A percentile compares a stretch with the other conserved stretches of the same genome.
These are phyloP conservation scores for Aureobasidium sp. DNA, from an alignment of 2,329 filamentous ascomycete genomes.

Conservation along the genomic window DNA sequence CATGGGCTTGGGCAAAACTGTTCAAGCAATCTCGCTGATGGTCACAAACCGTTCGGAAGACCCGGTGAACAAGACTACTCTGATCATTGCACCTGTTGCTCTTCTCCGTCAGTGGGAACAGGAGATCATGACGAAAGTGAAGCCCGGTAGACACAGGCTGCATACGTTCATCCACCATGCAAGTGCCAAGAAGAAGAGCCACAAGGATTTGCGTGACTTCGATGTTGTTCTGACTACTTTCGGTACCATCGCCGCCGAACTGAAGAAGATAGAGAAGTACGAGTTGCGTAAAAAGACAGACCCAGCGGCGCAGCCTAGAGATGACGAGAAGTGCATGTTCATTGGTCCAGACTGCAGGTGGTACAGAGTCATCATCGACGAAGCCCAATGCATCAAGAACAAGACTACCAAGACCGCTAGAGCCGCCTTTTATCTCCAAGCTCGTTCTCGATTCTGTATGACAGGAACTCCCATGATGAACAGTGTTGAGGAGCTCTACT, in stretches of 20 bases:
- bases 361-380: constrained; percentile 64
- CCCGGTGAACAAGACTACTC: constrained; percentile 57
- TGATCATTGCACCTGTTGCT: constrained; percentile 74
- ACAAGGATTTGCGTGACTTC: constrained; percentile 52
- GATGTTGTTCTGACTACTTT: constrained; percentile 77
- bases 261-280: constrained; percentile 50
- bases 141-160: constrained; percentile 45
- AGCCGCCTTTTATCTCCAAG: constrained; percentile 50
- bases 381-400: constrained; percentile 77
- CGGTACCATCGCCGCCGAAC: constrained; percentile 59
- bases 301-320: constrained; percentile 27
- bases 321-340: constrained; percentile 24
- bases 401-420: constrained; percentile 52
- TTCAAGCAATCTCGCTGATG: constrained; percentile 73
- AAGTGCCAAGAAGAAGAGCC: constrained; percentile 46
- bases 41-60: constrained; percentile 55
- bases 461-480: constrained; percentile 90
- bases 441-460: constrained; percentile 62
- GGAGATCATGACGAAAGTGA: constrained; percentile 66
- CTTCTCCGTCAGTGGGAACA: constrained; percentile 77
- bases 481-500: constrained; percentile 65
- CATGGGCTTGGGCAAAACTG: constrained; percentile 79
- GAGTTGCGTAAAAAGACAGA: constrained; percentile 41
- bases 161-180: constrained; percentile 63
- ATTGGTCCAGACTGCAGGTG: constrained; percentile 51